Evolutionary conservation across 2,329 filamentous ascomycete species (phyloP).

Genomic region (Paraconiothyrium brasiliense): DNA sequence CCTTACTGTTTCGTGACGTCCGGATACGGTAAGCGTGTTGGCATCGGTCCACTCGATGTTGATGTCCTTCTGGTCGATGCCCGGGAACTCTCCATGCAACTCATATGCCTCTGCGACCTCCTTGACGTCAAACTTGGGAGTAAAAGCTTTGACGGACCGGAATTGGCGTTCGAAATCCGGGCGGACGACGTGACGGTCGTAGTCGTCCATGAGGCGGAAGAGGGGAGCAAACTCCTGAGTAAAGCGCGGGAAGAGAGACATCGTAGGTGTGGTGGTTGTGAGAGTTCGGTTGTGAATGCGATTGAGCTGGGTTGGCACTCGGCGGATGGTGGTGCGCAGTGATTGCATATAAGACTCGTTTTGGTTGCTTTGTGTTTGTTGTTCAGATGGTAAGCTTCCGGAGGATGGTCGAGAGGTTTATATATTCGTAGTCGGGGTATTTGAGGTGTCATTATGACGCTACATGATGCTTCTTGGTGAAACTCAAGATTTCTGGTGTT

Average conservation of each 20-base stretch:
- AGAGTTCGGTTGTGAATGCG: slow-evolving; percentile 35
- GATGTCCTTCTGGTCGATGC: slow-evolving; percentile 77
- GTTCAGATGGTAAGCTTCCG: slow-evolving; percentile 33
- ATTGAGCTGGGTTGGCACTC: slow-evolving; percentile 41
- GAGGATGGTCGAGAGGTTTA: slow-evolving; percentile 17
- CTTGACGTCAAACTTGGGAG: slow-evolving; percentile 80
- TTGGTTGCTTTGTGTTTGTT: slow-evolving; percentile 32
- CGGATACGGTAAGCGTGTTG: slow-evolving; percentile 76
- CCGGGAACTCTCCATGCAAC: slow-evolving; percentile 82
- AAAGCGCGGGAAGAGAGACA: slow-evolving; percentile 56
- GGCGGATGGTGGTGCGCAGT: slow-evolving; percentile 43
- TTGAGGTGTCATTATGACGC: slow-evolving; percentile 11
- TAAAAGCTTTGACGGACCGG: slow-evolving; percentile 65
- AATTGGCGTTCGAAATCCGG: slow-evolving; percentile 33
- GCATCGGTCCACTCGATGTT: slow-evolving; percentile 81
- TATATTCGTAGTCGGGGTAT: slow-evolving; percentile 7
- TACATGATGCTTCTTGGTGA: background rate
- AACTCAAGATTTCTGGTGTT: slow-evolving; percentile 1
- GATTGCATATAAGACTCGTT: slow-evolving; percentile 47
- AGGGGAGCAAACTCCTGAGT: slow-evolving; percentile 54
- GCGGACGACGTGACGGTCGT: slow-evolving; percentile 49
- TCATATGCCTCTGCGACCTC: slow-evolving; percentile 75
- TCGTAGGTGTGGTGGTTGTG: slow-evolving; percentile 38
- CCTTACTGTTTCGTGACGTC: slow-evolving; percentile 72
- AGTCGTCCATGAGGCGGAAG: slow-evolving; percentile 60